Base-by-base conservation (phyloP, 257 asterid species). In the Fraxinus excelsior region DNA sequence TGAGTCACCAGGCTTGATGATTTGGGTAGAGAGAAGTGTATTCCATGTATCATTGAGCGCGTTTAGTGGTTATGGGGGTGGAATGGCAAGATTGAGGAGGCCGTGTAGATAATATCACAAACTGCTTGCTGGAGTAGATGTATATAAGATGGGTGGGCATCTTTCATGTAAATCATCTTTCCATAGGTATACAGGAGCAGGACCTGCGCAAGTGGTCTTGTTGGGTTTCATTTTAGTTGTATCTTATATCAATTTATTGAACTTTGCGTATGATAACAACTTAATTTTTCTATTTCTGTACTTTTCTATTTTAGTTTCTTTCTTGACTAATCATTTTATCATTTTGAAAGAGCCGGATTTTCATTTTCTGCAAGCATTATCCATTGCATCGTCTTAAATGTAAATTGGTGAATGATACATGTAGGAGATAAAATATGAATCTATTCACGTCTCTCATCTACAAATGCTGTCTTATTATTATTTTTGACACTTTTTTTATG, bases 161-260 rank as follows among this genome's bases (percentile, higher is more conserved):
- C 60, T 58, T 31, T 32, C 44, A 46, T 84, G 87, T 81, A 82
- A 62, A 85, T 83, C 79, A 80, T 69, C 74, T 66, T 32, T 73
- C 79, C 35, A 13, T 67, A 46, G 74, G 19, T 37, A 7, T 64
- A 40, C 51, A 60, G 29, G 21, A 66, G 29, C 73, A 26, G 75
- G 82, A n/a, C 72, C 78, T 70, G 73, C 76, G 81, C 76, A 80
- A 84, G 85, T 75, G 79, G 85, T 71, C 85, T 78, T 78, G 81
- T 74, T 71, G 19, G 72, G 80, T 49, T 18, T 25, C 40, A 56
- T 10, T 56, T 69, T 37, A 11, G 13, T 31, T 6, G 74, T 71
- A 71, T 44, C 56, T n/a, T 34, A 5, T 29, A 1, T 25, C 68
- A 9, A 12, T 26, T 62, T 4, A 12, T 62, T 26, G 19, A 62